Evolutionary conservation across 768 basidiomycete species (phyloP).

Genomic region (Lepiota venenata): DNA sequence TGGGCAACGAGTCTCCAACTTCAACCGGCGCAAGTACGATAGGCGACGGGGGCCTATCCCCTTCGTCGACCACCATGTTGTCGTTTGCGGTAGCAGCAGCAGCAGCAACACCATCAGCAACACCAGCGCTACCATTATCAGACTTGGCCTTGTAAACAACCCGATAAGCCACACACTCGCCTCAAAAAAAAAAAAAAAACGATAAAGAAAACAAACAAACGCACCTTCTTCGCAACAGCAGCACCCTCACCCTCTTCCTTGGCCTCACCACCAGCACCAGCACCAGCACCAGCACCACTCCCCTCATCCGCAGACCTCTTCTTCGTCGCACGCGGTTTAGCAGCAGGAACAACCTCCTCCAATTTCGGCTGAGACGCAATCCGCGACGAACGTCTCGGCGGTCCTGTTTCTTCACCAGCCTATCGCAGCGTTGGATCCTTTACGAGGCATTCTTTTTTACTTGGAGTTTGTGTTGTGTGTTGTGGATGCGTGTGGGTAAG

Average conservation of each 20-base stretch:
- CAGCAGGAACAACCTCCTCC: slow-evolving; percentile 21
- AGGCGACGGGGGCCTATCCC: slow-evolving; percentile 4
- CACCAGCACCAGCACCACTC: no score
- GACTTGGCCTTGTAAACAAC: slow-evolving; percentile 28
- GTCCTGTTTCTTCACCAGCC: slow-evolving; percentile 24
- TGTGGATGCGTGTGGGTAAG: no score
- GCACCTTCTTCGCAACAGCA: slow-evolving; percentile 39
- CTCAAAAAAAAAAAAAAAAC: slow-evolving; percentile 3
- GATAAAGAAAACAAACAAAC: slow-evolving; percentile 1
- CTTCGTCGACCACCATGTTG: slow-evolving; percentile 20
- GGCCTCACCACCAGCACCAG: no score
- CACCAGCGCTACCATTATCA: slow-evolving; percentile 14
- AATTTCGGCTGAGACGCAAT: slow-evolving; percentile 47
- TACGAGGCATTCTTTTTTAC: slow-evolving; percentile 33
- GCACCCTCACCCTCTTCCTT: slow-evolving; percentile 28
- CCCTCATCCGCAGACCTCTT: slow-evolving; percentile 34
- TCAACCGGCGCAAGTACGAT: slow-evolving; percentile 41
- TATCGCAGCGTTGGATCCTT: slow-evolving; percentile 21
- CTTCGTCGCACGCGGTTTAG: slow-evolving; percentile 33
- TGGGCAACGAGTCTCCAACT: slow-evolving; percentile 74
- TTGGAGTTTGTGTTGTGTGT: no score
- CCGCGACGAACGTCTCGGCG: slow-evolving; percentile 54
- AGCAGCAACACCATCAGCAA: slow-evolving; percentile 12
- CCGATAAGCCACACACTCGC: no score
- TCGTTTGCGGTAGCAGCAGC: slow-evolving; percentile 24